phyloP scores from a whole-genome alignment of 1,284 basidiomycete species.

The Austroboletus niveus region DNA sequence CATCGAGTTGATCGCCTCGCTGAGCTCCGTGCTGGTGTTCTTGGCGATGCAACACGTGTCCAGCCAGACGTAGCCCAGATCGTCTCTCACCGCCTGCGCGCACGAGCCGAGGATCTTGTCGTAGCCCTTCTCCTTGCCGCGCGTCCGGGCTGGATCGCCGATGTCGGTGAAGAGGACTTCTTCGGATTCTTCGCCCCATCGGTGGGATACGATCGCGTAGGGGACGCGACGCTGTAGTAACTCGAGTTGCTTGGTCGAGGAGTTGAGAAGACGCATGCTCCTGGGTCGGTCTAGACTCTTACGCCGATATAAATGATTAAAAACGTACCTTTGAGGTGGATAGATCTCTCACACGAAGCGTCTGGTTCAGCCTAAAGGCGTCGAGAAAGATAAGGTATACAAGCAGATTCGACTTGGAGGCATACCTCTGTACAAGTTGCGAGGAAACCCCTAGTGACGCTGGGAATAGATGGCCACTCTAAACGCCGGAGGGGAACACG shows the following conservation, averaged over 20 bases:
- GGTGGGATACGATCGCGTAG: slow-evolving; percentile 30
- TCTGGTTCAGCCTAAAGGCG: too few species aligned
- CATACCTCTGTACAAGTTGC: too few species aligned
- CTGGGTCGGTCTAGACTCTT: neutral
- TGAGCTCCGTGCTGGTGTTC: slow-evolving; percentile 21
- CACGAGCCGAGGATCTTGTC: slow-evolving; percentile 22
- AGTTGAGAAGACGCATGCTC: slow-evolving; percentile 44
- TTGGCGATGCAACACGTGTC: slow-evolving; percentile 32
- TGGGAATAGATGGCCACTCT: too few species aligned
- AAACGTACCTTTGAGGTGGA: too few species aligned
- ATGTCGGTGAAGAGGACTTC: slow-evolving; percentile 30
- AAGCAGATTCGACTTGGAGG: too few species aligned
- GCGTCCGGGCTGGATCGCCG: slow-evolving; percentile 4
- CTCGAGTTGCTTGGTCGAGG: slow-evolving; percentile 17
- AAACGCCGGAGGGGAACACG: too few species aligned
- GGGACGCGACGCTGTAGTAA: slow-evolving; percentile 3
- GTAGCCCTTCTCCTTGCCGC: slow-evolving; percentile 21
- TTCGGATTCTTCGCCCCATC: slow-evolving; percentile 17
- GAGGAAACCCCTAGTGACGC: too few species aligned
- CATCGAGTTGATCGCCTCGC: slow-evolving; percentile 27
- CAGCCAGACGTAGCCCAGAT: slow-evolving; percentile 24
- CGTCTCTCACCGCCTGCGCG: slow-evolving; percentile 12
- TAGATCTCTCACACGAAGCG: too few species aligned
- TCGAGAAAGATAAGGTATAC: too few species aligned
- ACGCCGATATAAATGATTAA: too few species aligned